A percentile compares a stretch with the other conserved stretches of the same genome.
These are phyloP conservation scores for Closterium sp. DNA, from an alignment of 139 green algal genomes.

Conservation along the genomic window DNA sequence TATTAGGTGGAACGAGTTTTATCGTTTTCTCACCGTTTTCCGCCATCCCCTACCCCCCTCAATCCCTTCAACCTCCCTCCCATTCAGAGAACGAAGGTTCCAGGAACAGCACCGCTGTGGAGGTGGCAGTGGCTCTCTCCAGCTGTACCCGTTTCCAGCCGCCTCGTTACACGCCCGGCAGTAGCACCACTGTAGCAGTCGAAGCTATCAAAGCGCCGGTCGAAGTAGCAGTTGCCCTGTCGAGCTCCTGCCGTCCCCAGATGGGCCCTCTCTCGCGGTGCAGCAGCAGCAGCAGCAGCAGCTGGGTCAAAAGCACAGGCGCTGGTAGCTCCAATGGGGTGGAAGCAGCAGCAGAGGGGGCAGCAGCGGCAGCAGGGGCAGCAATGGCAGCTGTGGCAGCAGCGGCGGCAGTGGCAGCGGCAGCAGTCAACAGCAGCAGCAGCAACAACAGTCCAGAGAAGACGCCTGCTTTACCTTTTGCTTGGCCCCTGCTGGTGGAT, in stretches of 20 bases:
- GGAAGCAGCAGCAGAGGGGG: too few relatives aligned
- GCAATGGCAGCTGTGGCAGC: neutral
- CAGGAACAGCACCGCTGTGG: neutral
- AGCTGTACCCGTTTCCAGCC: neutral
- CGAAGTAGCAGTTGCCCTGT: neutral
- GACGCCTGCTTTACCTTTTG: neutral
- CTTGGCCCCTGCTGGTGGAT: neutral
- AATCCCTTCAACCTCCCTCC: neutral
- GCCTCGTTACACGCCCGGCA: neutral
- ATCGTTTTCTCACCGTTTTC: neutral
- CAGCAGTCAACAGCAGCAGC: neutral
- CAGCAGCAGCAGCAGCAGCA: neutral
- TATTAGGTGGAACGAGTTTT: too few relatives aligned
- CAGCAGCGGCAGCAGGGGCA: neutral
- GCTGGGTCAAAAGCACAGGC: too few relatives aligned
- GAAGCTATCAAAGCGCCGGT: neutral
- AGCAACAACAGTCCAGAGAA: neutral
- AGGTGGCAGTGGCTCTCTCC: neutral
- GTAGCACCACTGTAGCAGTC: neutral
- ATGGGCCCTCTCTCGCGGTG: neutral
- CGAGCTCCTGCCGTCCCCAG: neutral
- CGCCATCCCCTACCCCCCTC: too few relatives aligned
- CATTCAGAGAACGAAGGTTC: neutral
- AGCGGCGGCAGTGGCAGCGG: neutral
- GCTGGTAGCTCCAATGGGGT: too few relatives aligned